These are phyloP conservation scores for Plasmodium inui DNA, from an alignment of 169 alveolate species.

Conservation along the genomic window DNA sequence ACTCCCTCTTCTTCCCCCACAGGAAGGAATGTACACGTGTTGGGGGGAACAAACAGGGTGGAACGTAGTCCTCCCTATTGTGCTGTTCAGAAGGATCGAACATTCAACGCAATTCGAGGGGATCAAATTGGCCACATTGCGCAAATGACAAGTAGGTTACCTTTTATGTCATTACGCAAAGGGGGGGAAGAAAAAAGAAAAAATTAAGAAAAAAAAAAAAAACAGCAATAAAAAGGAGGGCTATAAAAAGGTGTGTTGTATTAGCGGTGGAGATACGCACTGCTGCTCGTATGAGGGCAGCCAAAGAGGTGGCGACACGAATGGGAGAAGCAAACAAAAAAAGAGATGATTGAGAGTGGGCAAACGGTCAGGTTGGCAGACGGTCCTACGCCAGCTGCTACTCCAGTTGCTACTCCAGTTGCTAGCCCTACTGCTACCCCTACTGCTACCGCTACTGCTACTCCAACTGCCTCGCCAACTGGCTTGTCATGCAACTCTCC, in stretches of 20 bases:
- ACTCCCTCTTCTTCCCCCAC: not conserved
- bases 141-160: not conserved
- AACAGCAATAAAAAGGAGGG: not conserved
- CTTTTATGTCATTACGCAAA: not conserved
- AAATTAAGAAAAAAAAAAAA: not conserved
- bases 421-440: too few species aligned
- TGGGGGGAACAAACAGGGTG: not conserved
- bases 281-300: not conserved
- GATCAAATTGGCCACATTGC: not conserved
- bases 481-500: slow-evolving; percentile 7
- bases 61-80: not conserved
- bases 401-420: too few species aligned
- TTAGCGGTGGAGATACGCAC: not conserved
- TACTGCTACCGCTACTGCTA: too few species aligned
- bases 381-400: not conserved
- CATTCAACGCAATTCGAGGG: not conserved
- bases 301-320: not conserved
- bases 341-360: not conserved
- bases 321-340: not conserved
- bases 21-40: not conserved
- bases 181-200: not conserved
- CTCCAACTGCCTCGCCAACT: too few species aligned
- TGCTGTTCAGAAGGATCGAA: not conserved
- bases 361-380: not conserved
- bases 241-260: not conserved